phyloP scores from a whole-genome alignment of 1,284 basidiomycete species.

The Xerocomus minutiporus region DNA sequence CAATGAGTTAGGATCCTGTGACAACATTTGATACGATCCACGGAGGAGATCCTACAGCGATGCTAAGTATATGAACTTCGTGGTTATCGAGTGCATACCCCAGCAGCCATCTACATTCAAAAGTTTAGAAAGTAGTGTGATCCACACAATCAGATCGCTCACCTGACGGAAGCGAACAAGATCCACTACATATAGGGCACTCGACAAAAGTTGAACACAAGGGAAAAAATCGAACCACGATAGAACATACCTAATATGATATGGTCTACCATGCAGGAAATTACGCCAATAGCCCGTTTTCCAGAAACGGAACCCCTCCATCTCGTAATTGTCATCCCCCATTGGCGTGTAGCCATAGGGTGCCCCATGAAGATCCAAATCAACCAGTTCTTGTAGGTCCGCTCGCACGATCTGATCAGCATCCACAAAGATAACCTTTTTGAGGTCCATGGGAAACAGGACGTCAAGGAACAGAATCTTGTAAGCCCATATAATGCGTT shows the following conservation, averaged over 20 bases:
- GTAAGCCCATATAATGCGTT: slow-evolving; percentile 99
- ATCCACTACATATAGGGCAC: slow-evolving; percentile 94
- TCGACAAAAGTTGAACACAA: slow-evolving; percentile 30
- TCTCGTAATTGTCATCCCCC: slow-evolving; percentile 91
- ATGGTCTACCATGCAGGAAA: slow-evolving; percentile 74
- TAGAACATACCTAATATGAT: slow-evolving; percentile 79
- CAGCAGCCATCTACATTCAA: slow-evolving; percentile 63
- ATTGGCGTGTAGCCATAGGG: slow-evolving; percentile 96
- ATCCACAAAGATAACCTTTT: slow-evolving; percentile 98
- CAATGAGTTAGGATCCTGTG: slow-evolving; percentile 89
- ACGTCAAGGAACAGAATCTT: slow-evolving; percentile 99
- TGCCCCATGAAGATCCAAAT: slow-evolving; percentile 85
- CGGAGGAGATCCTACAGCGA: slow-evolving; percentile 75
- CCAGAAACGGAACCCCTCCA: slow-evolving; percentile 99
- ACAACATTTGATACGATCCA: slow-evolving; percentile 88
- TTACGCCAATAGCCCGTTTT: slow-evolving; percentile 94
- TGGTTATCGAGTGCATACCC: slow-evolving; percentile 45
- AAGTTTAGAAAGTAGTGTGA: slow-evolving; percentile 6
- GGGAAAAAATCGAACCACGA: not conserved
- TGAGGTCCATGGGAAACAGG: slow-evolving; percentile 95
- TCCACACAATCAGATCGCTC: slow-evolving; percentile 17
- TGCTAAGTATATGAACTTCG: slow-evolving; percentile 1
- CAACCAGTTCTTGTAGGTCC: slow-evolving; percentile 91
- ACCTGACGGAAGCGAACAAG: slow-evolving; percentile 91
- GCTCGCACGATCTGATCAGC: slow-evolving; percentile 95